These are phyloP conservation scores for Noccaea bulbosa DNA, from an alignment of 345 rosid species.

Conservation along the genomic window DNA sequence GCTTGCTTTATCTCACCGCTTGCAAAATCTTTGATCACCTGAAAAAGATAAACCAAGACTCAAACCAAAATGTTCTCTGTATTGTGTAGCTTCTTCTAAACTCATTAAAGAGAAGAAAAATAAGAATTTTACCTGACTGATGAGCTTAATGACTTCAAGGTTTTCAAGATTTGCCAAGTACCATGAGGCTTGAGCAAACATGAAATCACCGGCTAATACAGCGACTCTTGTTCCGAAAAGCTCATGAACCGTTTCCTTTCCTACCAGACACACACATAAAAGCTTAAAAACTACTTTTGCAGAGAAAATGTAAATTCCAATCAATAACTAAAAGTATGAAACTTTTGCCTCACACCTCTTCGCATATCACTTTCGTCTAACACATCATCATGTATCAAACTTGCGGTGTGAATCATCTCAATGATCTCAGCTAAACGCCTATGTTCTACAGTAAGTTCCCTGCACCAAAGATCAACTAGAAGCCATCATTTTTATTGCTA, in stretches of 20 bases:
- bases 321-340: background rate
- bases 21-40: constrained; percentile 98
- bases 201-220: constrained; percentile 88
- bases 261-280: constrained; percentile 44
- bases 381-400: constrained; percentile 96
- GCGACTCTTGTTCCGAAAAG: constrained; percentile 88
- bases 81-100: background rate
- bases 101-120: background rate
- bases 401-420: constrained; percentile 98
- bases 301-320: background rate
- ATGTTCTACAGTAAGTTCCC: constrained; percentile 84
- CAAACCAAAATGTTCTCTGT: constrained; percentile 5
- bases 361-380: constrained; percentile 90
- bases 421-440: constrained; percentile 93
- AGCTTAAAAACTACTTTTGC: background rate
- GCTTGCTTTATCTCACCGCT: constrained; percentile 99
- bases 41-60: constrained; percentile 36
- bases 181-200: constrained; percentile 99
- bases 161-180: constrained; percentile 95
- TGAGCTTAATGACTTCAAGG: constrained; percentile 91
- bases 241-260: constrained; percentile 88
- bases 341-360: constrained; percentile 73
- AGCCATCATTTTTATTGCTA: constrained; percentile 18
- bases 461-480: constrained; percentile 39
- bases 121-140: constrained; percentile 69